Evolutionary conservation across 2,329 filamentous ascomycete species (phyloP).

Genomic region (Verticillium isaacii): DNA sequence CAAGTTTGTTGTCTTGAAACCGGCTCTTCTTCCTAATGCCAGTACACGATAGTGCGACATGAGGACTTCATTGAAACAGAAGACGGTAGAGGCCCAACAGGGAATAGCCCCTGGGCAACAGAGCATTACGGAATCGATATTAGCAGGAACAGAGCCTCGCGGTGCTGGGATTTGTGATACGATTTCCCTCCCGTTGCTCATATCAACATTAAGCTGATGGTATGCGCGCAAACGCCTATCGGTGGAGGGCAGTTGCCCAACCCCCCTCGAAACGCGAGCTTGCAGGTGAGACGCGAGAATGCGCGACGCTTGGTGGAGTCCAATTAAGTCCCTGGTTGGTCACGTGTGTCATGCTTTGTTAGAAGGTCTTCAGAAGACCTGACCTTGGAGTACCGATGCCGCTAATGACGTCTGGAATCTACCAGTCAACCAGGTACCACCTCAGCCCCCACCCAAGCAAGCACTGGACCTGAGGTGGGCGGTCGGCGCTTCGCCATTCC

Average conservation of each 20-base stretch:
- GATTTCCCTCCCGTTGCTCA: too few species aligned
- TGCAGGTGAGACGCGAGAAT: background rate
- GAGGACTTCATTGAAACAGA: too few species aligned
- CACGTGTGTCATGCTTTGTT: background rate
- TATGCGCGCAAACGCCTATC: too few species aligned
- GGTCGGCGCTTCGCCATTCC: constrained; percentile 4
- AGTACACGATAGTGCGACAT: too few species aligned
- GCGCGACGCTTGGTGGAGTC: background rate
- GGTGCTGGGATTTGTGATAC: too few species aligned
- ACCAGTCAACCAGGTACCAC: background rate
- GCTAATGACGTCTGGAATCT: background rate
- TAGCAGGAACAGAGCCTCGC: too few species aligned
- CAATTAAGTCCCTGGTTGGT: background rate
- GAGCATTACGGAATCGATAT: too few species aligned
- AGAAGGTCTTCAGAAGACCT: background rate
- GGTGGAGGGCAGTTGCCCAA: background rate
- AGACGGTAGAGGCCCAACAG: too few species aligned
- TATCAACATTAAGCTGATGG: too few species aligned
- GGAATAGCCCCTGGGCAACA: too few species aligned
- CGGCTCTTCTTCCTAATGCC: too few species aligned
- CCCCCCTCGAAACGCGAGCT: background rate
- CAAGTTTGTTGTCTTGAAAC: too few species aligned
- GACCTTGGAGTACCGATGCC: background rate
- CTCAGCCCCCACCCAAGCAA: background rate
- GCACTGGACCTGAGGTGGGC: background rate